Percentiles rank a stretch among this genome's conserved stretches.
Evolutionary conservation across 129 eudicot genomes (phyloP).

Genomic region (Centaurea solstitialis): DNA sequence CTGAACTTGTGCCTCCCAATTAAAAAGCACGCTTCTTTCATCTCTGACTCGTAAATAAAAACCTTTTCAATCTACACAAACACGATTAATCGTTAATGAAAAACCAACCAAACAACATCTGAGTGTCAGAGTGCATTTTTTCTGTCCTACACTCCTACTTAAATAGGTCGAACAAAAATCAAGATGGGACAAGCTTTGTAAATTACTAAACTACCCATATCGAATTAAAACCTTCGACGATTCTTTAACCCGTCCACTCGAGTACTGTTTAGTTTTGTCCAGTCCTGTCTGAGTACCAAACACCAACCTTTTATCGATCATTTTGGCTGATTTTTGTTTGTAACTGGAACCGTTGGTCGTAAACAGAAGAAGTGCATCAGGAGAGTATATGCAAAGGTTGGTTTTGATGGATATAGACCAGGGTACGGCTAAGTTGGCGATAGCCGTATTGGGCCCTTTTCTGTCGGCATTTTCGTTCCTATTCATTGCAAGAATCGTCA

Average conservation of each 20-base stretch:
- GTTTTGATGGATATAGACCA: slow-evolving; percentile 77
- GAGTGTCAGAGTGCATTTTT: not conserved
- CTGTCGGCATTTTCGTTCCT: slow-evolving; percentile 87
- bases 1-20: no score
- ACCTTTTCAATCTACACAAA: no score
- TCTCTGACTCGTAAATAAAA: no score
- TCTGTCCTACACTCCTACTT: not conserved
- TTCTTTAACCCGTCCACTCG: not conserved
- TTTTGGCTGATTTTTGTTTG: not conserved
- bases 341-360: slow-evolving; percentile 5
- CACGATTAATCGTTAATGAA: no score
- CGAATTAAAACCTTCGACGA: not conserved
- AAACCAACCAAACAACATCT: no score
- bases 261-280: not conserved
- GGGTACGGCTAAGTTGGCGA: slow-evolving; percentile 85
- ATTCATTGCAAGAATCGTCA: slow-evolving; percentile 81
- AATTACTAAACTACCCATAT: not conserved
- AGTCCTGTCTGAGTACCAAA: not conserved
- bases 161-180: not conserved
- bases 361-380: slow-evolving; percentile 22
- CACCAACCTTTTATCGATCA: not conserved
- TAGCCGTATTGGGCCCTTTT: slow-evolving; percentile 74
- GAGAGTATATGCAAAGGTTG: slow-evolving; percentile 37
- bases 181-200: not conserved
- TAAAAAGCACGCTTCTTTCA: no score